Conservation (phyloP, 805 yeast species). For the Saturnispora galanensis region DNA sequence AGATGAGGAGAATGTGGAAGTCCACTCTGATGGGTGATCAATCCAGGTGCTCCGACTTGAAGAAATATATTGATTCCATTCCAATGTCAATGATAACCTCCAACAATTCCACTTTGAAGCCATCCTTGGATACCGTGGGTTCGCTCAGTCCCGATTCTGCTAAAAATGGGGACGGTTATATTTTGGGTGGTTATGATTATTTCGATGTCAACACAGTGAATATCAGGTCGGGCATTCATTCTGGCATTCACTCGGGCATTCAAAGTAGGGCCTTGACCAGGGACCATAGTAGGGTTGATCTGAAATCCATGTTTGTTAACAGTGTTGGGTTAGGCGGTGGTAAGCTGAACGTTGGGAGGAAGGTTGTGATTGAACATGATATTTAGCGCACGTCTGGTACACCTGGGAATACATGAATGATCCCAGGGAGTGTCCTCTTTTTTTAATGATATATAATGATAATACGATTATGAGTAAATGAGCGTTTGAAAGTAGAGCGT, state of each 20-base stretch:
- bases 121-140: background rate
- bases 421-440: background rate
- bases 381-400: slow-evolving; percentile 5
- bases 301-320: slow-evolving; percentile 10
- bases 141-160: background rate
- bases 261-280: slow-evolving; percentile 23
- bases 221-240: slow-evolving; percentile 31
- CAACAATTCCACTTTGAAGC: slow-evolving; percentile 19
- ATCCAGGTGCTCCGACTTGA: slow-evolving; percentile 18
- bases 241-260: slow-evolving; percentile 19
- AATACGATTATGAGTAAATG: too few species aligned
- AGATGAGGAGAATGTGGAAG: slow-evolving; percentile 32
- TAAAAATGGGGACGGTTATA: slow-evolving; percentile 20
- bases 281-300: slow-evolving; percentile 13
- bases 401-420: background rate
- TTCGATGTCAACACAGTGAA: slow-evolving; percentile 49
- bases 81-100: slow-evolving; percentile 26
- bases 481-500: too few species aligned
- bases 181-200: slow-evolving; percentile 52
- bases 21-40: slow-evolving; percentile 10
- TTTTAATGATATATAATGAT: background rate
- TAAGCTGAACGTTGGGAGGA: slow-evolving; percentile 18
- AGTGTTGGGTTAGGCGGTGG: slow-evolving; percentile 1
- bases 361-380: slow-evolving; percentile 18
- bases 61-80: slow-evolving; percentile 22